Base-by-base conservation (phyloP, 2,329 filamentous ascomycete genomes). In the Stemphylium beticola region DNA sequence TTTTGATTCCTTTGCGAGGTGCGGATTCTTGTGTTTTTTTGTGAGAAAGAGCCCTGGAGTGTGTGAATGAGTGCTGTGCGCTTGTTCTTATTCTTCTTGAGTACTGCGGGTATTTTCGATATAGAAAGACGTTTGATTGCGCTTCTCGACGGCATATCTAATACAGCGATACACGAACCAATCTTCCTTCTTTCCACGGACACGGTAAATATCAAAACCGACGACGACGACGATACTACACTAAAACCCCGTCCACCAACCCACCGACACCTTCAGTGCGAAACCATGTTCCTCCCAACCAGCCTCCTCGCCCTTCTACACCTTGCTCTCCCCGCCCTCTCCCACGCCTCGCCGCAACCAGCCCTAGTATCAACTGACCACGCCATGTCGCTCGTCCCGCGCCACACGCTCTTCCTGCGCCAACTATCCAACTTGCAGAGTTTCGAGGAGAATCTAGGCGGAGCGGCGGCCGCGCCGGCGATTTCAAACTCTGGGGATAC, bases 391-490 rank as follows among this genome's bases (percentile, higher is more conserved):
- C 60, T 73, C 1, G 60, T 73, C 4, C 72, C 72, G 0, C 68
- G 57, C 12, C 54, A 75, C 61, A 69, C 63, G 8, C 66, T 75
- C 41, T 74, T 75, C 66, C 58, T 69, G 15, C 70, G 73, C 0
- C 73, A 74, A 52, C 17, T 65, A 15, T 48, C 42, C 29, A 61
- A 74, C 43, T 64, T 75, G 24, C 72, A 77, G 53, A 64, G 70
- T 22, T 80, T 79, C 62, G 74, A 66, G 22, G 73, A 71, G 10
- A 77, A 79, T 46, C 74, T 87, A 50, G 84, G 79, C 51, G 83
- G 83, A 49, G 72, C 81, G 39, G 72, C 81, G 38, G 72, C 76
- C 9, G 82, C 84, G 4, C 80, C 83, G 5, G 77, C 86, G 24
- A 74, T 77, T 15, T 76, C 72, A 9, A 71, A 83, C 60, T 78